A percentile compares a stretch with the other conserved stretches of the same genome.
Evolutionary conservation across 345 rosid species (phyloP).

Genomic region (Populus simonii): DNA sequence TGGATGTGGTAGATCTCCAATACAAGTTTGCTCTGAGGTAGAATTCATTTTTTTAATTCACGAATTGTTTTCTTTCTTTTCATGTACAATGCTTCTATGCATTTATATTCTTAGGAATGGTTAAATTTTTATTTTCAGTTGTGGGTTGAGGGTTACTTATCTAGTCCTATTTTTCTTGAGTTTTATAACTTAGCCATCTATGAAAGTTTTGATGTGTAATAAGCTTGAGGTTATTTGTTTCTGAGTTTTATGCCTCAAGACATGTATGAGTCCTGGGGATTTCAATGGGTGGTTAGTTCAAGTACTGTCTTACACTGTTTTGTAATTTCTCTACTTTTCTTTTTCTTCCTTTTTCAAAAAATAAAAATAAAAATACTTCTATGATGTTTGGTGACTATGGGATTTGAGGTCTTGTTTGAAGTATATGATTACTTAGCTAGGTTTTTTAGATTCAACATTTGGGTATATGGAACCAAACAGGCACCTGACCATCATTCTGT

Average conservation of each 20-base stretch:
- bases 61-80: not conserved
- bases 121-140: not conserved
- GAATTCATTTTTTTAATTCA: slow-evolving; percentile 10
- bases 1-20: slow-evolving; percentile 93
- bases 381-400: no score
- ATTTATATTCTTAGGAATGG: not conserved
- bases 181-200: not conserved
- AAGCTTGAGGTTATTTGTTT: not conserved
- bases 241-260: no score
- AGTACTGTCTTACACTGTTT: not conserved
- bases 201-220: not conserved
- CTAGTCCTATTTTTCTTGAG: not conserved
- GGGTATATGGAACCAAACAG: not conserved
- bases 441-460: not conserved
- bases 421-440: not conserved
- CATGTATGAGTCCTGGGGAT: no score
- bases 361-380: no score
- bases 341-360: no score
- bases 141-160: not conserved
- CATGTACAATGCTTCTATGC: not conserved
- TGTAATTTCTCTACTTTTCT: not conserved
- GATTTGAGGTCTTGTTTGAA: not conserved
- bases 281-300: not conserved
- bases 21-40: slow-evolving; percentile 96
- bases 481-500: not conserved